Evolutionary conservation across 345 rosid genomes (phyloP), one percentile per base, ranked within the genome.

Genomic region (Erucastrum elatum): DNA sequence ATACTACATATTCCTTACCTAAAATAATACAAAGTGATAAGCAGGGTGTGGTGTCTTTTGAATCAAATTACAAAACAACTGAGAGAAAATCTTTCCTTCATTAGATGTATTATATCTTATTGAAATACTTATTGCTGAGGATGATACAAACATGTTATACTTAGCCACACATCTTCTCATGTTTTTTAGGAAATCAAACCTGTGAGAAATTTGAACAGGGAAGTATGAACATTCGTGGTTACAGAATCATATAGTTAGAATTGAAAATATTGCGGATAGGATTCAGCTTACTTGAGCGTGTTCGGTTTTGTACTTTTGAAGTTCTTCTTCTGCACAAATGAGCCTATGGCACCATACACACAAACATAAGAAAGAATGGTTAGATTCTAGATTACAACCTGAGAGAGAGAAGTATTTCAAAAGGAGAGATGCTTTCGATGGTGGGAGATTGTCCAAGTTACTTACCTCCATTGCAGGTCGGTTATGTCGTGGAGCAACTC

Each of bases 401-500:
- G 33, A 66, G 33, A 79, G 10, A 49, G 6, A 17, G 8, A 65
- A n/a, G 39, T 64, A 33, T 59, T 10, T 59, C 30, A 60, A 41
- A 72, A 25, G 1, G 56, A 49, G 77, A 58, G 68, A 65, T 67
- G 62, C 13, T 66, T 65, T 68, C 11, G 31, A 27, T 35, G 33
- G 75, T 68, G 60, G 21, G 66, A 9, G n/a, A 64, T 31, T 49
- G 33, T 70, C 7, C 5, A 66, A 63, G 30, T 55, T 89, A 93
- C 65, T 61, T 61, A 29, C 99, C 96, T 95, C 93, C 91, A 91
- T 55, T 87, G 94, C 77, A 95, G 77, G 4, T 95, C 99, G 1
- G 96, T 91, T 83, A 93, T 78, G 84, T 93, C 98, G 29, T 88
- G 90, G 82, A 95, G 93, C 65, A 93, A 79, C 39, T 93, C 99